A percentile compares a stretch with the other conserved stretches of the same genome.
Evolutionary conservation across 306 rosid genomes (phyloP).

Genomic region (Casuarina glauca): DNA sequence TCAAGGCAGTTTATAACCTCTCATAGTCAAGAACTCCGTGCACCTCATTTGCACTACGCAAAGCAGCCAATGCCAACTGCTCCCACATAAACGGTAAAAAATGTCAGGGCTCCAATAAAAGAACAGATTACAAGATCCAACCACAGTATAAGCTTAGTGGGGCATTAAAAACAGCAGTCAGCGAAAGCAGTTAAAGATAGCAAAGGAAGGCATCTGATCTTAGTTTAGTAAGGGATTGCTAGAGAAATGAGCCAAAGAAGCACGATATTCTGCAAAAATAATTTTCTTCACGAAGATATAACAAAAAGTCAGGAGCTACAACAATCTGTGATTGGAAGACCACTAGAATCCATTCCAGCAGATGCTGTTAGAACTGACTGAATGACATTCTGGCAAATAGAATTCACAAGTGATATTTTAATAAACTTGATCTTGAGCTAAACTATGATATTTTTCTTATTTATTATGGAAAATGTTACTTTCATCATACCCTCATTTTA

Average conservation of each 20-base stretch:
- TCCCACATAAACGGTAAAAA: conserved; percentile 25
- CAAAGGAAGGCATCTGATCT: neutral
- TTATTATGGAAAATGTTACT: neutral
- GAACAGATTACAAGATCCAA: conserved; percentile 21
- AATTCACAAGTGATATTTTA: neutral
- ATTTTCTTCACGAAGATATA: too few relatives aligned
- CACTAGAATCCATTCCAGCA: neutral
- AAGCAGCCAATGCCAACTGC: conserved; percentile 85
- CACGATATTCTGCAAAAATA: neutral
- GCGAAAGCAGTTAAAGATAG: neutral
- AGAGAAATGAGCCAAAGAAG: neutral
- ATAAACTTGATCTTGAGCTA: neutral
- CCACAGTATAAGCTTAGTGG: neutral
- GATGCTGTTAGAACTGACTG: neutral
- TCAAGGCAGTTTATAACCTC: conserved; percentile 41
- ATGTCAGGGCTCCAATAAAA: neutral
- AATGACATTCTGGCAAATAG: neutral
- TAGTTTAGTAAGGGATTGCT: neutral
- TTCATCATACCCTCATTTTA: conserved; percentile 1
- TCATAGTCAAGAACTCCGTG: conserved; percentile 67
- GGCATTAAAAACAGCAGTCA: neutral
- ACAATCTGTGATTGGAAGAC: neutral
- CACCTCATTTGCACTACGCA: conserved; percentile 64
- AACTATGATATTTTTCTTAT: neutral
- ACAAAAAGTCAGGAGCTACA: too few relatives aligned